phyloP scores from a whole-genome alignment of 257 asterid species.

The Mitragyna speciosa region DNA sequence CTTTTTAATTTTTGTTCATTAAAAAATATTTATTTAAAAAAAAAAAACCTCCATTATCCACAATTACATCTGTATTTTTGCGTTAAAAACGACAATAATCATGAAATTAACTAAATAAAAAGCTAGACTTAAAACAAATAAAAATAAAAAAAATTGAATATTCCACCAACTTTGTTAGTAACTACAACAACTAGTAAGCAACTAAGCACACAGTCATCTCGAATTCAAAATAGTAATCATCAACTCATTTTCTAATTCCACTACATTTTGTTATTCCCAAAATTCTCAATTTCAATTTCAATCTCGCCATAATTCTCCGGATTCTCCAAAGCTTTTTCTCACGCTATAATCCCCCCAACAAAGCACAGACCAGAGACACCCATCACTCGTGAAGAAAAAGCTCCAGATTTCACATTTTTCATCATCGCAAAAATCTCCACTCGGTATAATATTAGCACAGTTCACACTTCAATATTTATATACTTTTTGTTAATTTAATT shows the following conservation, averaged over 20 bases:
- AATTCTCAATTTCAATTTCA: background rate
- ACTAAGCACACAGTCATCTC: conserved; percentile 12
- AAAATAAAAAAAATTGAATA: background rate
- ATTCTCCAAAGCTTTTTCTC: conserved; percentile 24
- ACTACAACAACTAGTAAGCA: background rate
- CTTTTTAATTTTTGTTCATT: too few relatives aligned
- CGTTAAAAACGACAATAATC: too few relatives aligned
- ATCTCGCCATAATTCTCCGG: conserved; percentile 21
- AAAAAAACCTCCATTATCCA: too few relatives aligned
- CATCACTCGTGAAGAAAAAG: background rate
- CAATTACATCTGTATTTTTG: too few relatives aligned
- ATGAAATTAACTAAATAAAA: too few relatives aligned
- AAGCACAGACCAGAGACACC: too few relatives aligned
- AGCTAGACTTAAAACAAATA: too few relatives aligned
- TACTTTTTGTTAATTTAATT: too few relatives aligned
- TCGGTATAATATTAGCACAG: too few relatives aligned
- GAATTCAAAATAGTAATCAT: background rate
- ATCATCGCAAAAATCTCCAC: background rate
- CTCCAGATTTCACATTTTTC: background rate
- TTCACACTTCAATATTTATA: background rate
- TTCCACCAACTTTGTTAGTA: conserved; percentile 16
- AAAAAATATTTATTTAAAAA: too few relatives aligned
- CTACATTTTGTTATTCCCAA: background rate
- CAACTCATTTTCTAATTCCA: background rate
- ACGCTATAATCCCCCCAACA: background rate